These are phyloP conservation scores for Boletus holoroseus DNA, from an alignment of 1,284 basidiomycete species.

Conservation along the genomic window DNA sequence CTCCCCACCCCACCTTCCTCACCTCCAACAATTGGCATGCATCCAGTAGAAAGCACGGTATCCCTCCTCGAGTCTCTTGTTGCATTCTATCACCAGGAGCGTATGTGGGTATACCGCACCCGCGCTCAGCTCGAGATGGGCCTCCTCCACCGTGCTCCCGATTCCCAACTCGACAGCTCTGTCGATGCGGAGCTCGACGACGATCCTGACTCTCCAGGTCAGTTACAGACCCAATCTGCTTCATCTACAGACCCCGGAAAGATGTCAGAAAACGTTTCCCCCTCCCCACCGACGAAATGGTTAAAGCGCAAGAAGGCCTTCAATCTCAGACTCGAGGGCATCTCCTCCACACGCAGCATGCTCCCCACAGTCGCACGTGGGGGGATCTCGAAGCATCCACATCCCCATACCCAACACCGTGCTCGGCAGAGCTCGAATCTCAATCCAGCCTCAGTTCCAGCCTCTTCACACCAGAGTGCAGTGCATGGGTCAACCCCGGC, in stretches of 20 bases:
- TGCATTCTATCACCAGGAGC: slow-evolving; percentile 61
- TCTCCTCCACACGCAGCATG: slow-evolving; percentile 33
- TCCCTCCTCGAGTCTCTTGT: slow-evolving; percentile 57
- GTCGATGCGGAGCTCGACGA: slow-evolving; percentile 21
- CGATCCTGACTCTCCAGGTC: slow-evolving; percentile 13
- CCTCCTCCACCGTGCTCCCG: slow-evolving; percentile 27
- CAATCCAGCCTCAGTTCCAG: slow-evolving; percentile 25
- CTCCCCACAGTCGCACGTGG: slow-evolving; percentile 20
- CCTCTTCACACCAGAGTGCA: slow-evolving; percentile 21
- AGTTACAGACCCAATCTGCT: slow-evolving; percentile 9
- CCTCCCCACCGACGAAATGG: slow-evolving; percentile 36
- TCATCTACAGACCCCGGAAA: slow-evolving; percentile 23
- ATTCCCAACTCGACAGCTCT: slow-evolving; percentile 20
- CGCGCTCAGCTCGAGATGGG: slow-evolving; percentile 43
- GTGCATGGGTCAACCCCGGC: slow-evolving; percentile 15
- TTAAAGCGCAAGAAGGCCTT: slow-evolving; percentile 44
- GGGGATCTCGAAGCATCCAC: slow-evolving; percentile 27
- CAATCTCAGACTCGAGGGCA: slow-evolving; percentile 44
- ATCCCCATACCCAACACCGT: slow-evolving; percentile 28
- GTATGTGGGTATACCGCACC: slow-evolving; percentile 59
- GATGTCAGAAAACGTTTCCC: slow-evolving; percentile 19
- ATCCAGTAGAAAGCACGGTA: slow-evolving; percentile 40
- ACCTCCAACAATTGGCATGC: slow-evolving; percentile 33
- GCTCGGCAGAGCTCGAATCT: slow-evolving; percentile 32
- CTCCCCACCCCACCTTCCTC: slow-evolving; percentile 47